Percentiles rank a stretch among this genome's conserved stretches.
Conservation (phyloP, 1,139 yeast genomes). For the Candida sp. region DNA sequence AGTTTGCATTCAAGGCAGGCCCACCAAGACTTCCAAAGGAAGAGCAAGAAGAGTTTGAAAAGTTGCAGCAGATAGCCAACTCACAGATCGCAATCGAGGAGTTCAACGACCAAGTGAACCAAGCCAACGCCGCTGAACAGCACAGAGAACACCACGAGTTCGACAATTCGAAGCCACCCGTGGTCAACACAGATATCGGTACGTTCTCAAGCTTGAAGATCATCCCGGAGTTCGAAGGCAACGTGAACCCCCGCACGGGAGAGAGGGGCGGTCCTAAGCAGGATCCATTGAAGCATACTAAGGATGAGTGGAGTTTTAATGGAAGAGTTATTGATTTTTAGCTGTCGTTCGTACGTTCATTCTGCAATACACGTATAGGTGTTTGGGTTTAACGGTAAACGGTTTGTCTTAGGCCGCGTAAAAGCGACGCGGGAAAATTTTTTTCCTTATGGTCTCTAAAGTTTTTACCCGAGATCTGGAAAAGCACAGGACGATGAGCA, state of each 20-base stretch:
- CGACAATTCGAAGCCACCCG: conserved; percentile 12
- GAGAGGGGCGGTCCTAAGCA: conserved; percentile 99
- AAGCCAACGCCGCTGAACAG: conserved; percentile 20
- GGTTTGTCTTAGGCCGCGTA: not conserved
- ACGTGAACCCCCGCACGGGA: conserved; percentile 90
- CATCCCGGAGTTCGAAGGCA: conserved; percentile 96
- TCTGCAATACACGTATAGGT: not conserved
- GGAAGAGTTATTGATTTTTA: conserved; percentile 97
- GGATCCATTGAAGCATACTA: conserved; percentile 81
- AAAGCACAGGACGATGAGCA: not conserved
- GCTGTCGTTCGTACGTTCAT: not conserved
- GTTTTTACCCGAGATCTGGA: conserved; percentile 2
- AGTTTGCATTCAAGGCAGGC: conserved; percentile 53
- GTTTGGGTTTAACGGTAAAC: too few species aligned
- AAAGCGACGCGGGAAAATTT: not conserved
- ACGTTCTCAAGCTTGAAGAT: conserved; percentile 71
- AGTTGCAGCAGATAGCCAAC: conserved; percentile 78
- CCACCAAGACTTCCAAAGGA: conserved; percentile 88
- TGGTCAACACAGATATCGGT: conserved; percentile 60
- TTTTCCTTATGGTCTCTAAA: not conserved
- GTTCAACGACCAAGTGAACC: conserved; percentile 54
- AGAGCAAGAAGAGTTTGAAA: conserved; percentile 93
- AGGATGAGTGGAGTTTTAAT: conserved; percentile 91
- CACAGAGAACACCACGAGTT: conserved; percentile 9
- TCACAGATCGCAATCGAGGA: conserved; percentile 83